Evolutionary conservation across 148 eudicot species (phyloP).

Genomic region (Cornus suecica): DNA sequence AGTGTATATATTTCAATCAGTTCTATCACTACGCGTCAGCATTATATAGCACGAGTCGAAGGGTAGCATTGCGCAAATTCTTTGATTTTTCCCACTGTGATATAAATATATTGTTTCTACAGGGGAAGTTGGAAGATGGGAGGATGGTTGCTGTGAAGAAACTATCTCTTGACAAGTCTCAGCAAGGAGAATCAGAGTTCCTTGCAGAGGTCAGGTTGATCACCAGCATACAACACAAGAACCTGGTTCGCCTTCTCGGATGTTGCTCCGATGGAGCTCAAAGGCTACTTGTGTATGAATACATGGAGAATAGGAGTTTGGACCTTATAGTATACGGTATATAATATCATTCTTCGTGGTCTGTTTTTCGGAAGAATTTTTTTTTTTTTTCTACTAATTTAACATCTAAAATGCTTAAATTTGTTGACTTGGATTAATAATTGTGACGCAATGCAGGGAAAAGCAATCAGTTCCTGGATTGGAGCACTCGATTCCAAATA

Average conservation of each 20-base stretch:
- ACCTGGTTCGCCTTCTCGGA: constrained; percentile 47
- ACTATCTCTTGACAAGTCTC: constrained; percentile 39
- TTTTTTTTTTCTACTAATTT: no score
- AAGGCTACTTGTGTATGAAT: constrained; percentile 43
- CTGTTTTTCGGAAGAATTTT: no score
- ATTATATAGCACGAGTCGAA: no score
- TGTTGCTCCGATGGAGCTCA: constrained; percentile 46
- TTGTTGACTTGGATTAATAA: neutral
- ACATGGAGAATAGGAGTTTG: constrained; percentile 50
- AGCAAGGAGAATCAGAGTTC: constrained; percentile 49
- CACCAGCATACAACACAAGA: constrained; percentile 53
- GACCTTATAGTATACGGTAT: constrained; percentile 42
- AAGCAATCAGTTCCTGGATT: constrained; percentile 30
- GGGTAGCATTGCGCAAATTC: no score
- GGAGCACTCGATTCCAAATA: constrained; percentile 44
- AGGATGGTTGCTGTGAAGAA: constrained; percentile 35
- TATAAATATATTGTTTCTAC: neutral
- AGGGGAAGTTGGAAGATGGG: constrained; percentile 51
- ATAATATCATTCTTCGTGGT: no score
- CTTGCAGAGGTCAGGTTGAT: constrained; percentile 49
- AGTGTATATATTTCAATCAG: no score
- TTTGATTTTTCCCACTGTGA: no score
- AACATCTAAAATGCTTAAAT: no score
- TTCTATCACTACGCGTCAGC: no score
- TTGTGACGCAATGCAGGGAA: constrained; percentile 25